A percentile compares a stretch with the other conserved stretches of the same genome.
These are phyloP conservation scores for Croton laevigatus DNA, from an alignment of 441 rosid genomes.

Conservation along the genomic window DNA sequence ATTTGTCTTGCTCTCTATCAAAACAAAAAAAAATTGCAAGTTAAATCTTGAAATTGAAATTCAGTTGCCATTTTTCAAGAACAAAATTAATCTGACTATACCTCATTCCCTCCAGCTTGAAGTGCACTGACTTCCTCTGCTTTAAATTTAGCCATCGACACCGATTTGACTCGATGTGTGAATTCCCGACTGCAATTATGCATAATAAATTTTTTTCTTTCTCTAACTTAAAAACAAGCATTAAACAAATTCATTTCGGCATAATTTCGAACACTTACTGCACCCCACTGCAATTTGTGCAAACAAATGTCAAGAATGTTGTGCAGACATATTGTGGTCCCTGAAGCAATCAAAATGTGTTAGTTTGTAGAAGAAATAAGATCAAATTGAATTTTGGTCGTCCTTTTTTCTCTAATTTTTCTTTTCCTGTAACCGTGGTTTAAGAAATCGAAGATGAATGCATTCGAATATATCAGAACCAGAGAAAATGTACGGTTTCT, in stretches of 20 bases:
- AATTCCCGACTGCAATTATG: conserved; percentile 68
- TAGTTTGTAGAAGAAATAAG: neutral
- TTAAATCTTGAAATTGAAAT: conserved; percentile 4
- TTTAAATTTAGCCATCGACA: conserved; percentile 87
- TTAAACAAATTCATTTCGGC: neutral
- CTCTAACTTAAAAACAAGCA: neutral
- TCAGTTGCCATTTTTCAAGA: neutral
- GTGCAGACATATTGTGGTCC: conserved; percentile 97
- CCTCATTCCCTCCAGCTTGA: conserved; percentile 92
- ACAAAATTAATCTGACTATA: conserved; percentile 12
- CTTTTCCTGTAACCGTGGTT: neutral
- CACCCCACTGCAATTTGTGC: conserved; percentile 84
- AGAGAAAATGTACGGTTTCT: neutral
- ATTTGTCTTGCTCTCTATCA: conserved; percentile 69
- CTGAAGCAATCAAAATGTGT: conserved; percentile 33
- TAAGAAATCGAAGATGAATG: neutral
- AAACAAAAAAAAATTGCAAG: neutral
- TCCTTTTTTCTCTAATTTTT: neutral
- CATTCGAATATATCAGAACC: neutral
- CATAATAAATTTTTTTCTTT: conserved; percentile 12
- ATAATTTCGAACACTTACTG: conserved; percentile 48
- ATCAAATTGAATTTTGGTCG: neutral
- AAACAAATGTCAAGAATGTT: conserved; percentile 82
- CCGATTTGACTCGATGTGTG: conserved; percentile 83
- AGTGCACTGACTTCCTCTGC: conserved; percentile 80